A percentile compares a stretch with the other conserved stretches of the same genome.
These are phyloP conservation scores for Tricholoma sp. DNA, from an alignment of 768 basidiomycete genomes.

Conservation along the genomic window DNA sequence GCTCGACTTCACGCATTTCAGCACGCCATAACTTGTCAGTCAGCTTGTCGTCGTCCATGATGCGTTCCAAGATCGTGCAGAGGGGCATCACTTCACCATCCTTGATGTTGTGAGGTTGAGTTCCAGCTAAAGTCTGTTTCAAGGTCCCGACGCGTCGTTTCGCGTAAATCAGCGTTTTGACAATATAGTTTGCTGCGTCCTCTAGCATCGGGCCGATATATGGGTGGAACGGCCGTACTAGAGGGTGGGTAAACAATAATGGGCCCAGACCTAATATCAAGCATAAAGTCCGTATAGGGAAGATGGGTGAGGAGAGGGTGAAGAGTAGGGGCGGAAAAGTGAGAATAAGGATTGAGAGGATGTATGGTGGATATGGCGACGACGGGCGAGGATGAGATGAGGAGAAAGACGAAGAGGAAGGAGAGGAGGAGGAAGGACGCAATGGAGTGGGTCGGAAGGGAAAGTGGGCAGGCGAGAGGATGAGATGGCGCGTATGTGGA, in stretches of 20 bases:
- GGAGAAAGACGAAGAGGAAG: slow-evolving; percentile 12
- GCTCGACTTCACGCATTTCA: slow-evolving; percentile 61
- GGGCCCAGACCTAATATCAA: slow-evolving; percentile 30
- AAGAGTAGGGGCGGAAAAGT: slow-evolving; percentile 48
- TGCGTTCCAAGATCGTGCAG: slow-evolving; percentile 27
- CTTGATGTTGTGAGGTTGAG: background rate
- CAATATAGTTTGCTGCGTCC: background rate
- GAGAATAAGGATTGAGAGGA: slow-evolving; percentile 45
- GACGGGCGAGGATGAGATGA: slow-evolving; percentile 9
- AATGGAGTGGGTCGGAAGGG: slow-evolving; percentile 30
- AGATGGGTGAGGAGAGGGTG: slow-evolving; percentile 37
- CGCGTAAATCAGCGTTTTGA: background rate
- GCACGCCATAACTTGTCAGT: slow-evolving; percentile 59
- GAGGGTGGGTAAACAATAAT: slow-evolving; percentile 10
- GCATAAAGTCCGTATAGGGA: slow-evolving; percentile 44
- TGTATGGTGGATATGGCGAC: slow-evolving; percentile 47
- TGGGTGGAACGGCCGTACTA: slow-evolving; percentile 7
- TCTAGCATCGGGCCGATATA: background rate
- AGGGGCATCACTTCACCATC: slow-evolving; percentile 5
- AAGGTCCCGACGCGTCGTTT: background rate
- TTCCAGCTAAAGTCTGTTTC: background rate
- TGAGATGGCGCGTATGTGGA: slow-evolving; percentile 47
- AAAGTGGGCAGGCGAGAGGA: slow-evolving; percentile 40
- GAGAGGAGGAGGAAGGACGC: slow-evolving; percentile 23
- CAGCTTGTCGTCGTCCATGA: slow-evolving; percentile 63